Percentiles rank a stretch among this genome's conserved stretches.
Evolutionary conservation across 192 early-diverging fungal species (phyloP).

Genomic region (Kickxella alabastrina): DNA sequence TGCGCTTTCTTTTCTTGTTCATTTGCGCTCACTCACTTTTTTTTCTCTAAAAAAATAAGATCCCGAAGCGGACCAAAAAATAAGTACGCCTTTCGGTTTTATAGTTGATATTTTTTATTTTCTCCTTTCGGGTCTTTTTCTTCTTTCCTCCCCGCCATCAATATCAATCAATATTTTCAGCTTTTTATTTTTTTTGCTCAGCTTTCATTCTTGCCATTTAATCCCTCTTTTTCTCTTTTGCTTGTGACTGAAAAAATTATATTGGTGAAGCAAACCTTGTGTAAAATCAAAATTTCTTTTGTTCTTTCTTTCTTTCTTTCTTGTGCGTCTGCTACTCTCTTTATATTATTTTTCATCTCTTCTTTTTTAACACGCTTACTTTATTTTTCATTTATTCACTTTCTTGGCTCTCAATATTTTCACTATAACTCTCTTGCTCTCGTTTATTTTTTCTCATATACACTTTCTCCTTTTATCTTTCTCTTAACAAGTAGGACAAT

Average conservation of each 20-base stretch:
- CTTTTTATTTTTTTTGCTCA: background rate
- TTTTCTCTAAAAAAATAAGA: no score
- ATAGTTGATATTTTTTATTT: no score
- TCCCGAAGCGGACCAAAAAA: no score
- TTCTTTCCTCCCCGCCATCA: no score
- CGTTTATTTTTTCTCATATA: background rate
- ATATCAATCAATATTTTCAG: no score
- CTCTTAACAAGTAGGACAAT: background rate
- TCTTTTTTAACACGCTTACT: conserved; percentile 5
- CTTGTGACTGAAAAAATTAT: no score
- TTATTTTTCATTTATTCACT: conserved; percentile 7
- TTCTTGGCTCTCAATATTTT: conserved; percentile 1
- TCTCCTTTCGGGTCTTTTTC: no score
- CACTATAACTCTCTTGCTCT: background rate
- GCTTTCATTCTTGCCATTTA: background rate
- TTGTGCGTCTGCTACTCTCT: no score
- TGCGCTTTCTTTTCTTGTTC: no score
- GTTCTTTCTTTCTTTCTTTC: conserved; percentile 14
- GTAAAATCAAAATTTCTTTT: background rate
- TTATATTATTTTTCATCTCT: conserved; percentile 15
- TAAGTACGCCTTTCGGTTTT: no score
- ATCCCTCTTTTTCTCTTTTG: background rate
- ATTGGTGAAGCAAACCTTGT: background rate
- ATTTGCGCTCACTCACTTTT: no score
- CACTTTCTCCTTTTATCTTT: background rate